Conservation (phyloP, 306 rosid genomes). For the Mimosa bimucronata region DNA sequence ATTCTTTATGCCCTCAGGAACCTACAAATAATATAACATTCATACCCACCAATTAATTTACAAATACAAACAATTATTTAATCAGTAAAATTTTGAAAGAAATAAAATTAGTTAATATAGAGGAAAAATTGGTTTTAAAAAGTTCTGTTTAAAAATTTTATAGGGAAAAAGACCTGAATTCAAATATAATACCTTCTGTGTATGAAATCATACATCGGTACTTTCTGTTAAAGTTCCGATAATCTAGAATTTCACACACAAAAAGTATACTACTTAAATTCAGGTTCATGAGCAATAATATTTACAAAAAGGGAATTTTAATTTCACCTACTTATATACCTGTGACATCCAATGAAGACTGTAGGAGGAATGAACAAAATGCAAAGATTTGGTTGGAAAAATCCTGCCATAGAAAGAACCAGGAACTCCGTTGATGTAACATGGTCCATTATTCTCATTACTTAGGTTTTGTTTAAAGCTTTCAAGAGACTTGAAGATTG, state of each 20-base stretch:
- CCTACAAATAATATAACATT: not conserved
- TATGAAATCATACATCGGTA: too few relatives aligned
- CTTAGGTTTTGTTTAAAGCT: slow-evolving; percentile 26
- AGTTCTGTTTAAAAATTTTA: too few relatives aligned
- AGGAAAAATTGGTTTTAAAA: too few relatives aligned
- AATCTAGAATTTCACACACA: too few relatives aligned
- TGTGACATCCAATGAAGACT: slow-evolving; percentile 1
- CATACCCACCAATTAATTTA: not conserved
- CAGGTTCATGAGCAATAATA: too few relatives aligned
- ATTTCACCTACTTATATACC: too few relatives aligned
- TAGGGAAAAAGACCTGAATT: too few relatives aligned
- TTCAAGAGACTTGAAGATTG: slow-evolving; percentile 42
- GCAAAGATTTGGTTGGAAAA: not conserved
- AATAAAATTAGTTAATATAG: not conserved
- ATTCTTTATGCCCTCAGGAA: not conserved
- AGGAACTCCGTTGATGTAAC: not conserved
- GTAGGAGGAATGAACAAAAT: not conserved
- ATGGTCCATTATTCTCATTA: not conserved
- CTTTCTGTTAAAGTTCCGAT: too few relatives aligned
- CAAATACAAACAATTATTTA: not conserved
- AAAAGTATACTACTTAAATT: too few relatives aligned
- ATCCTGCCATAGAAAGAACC: not conserved
- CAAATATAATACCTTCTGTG: too few relatives aligned
- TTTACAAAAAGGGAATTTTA: too few relatives aligned
- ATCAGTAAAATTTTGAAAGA: not conserved